Conservation (phyloP, 176 grass and related monocot genomes). For the Carex littledalei region DNA sequence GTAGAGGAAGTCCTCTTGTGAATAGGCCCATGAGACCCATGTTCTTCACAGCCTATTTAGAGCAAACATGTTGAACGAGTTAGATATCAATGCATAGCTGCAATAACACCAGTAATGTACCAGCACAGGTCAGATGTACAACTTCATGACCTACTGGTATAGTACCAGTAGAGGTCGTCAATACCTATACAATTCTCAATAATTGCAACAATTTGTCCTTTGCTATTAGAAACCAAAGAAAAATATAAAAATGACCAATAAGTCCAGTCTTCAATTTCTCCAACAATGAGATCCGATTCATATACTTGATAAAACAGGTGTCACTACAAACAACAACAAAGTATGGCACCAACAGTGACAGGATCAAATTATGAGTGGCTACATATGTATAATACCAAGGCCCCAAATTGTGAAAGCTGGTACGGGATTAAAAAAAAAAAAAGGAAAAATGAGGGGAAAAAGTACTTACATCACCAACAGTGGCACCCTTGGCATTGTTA, state of each 20-base stretch:
- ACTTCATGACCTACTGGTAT: background rate
- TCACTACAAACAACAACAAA: background rate
- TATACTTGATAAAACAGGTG: background rate
- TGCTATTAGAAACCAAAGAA: background rate
- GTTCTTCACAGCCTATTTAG: constrained; percentile 65
- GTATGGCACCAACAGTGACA: background rate
- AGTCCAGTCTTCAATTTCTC: background rate
- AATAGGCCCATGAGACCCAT: constrained; percentile 64
- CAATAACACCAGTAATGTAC: background rate
- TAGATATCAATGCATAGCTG: background rate
- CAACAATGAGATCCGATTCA: background rate
- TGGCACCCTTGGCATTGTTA: constrained; percentile 81
- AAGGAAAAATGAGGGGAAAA: background rate
- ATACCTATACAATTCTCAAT: background rate
- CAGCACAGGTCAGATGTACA: background rate
- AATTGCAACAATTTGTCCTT: background rate
- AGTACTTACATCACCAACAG: constrained; percentile 55
- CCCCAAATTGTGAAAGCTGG: background rate
- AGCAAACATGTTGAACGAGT: background rate
- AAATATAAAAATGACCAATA: background rate
- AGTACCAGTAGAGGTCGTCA: background rate
- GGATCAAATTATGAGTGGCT: background rate
- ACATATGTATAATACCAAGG: background rate
- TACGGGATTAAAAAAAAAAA: background rate
- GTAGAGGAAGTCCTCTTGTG: constrained; percentile 79